Evolutionary conservation across 140 eudicot species (phyloP).

Genomic region (Ambrosia hybrid): DNA sequence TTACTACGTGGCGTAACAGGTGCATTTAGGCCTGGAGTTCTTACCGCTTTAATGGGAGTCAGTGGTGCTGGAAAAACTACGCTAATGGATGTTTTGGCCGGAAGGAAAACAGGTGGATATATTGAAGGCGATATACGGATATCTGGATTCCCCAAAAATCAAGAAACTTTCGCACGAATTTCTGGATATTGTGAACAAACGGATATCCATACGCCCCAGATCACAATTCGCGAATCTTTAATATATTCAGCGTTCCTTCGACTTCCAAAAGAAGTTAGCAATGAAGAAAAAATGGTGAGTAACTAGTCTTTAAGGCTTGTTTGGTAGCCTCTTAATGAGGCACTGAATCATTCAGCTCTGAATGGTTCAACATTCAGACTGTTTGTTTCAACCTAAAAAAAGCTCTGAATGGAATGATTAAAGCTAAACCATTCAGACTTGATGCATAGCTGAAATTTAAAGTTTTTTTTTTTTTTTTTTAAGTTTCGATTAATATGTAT

Average conservation of each 20-base stretch:
- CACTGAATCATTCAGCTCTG: too few relatives aligned
- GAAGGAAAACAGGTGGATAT: constrained; percentile 95
- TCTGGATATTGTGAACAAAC: constrained; percentile 94
- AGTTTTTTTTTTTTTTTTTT: neutral
- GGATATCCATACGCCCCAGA: constrained; percentile 94
- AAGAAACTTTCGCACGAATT: constrained; percentile 89
- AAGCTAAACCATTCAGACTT: too few relatives aligned
- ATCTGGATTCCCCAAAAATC: constrained; percentile 82
- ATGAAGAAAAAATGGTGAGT: constrained; percentile 63
- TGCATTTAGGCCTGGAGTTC: constrained; percentile 88
- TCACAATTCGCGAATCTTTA: constrained; percentile 77
- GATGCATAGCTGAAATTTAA: neutral
- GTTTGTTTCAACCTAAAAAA: too few relatives aligned
- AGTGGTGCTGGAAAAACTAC: constrained; percentile 99
- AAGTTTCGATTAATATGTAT: neutral
- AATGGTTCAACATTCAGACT: too few relatives aligned
- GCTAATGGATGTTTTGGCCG: constrained; percentile 88
- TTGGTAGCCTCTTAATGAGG: too few relatives aligned
- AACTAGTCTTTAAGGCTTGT: neutral
- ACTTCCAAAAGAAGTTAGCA: constrained; percentile 68
- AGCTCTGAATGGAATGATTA: too few relatives aligned
- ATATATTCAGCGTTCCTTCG: constrained; percentile 90
- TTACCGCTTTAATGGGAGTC: constrained; percentile 95
- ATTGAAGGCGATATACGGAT: constrained; percentile 85
- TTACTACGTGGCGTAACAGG: constrained; percentile 81